Base-by-base conservation (phyloP, 1,139 yeast species). In the Nakaseomyces uthaithaninus region DNA sequence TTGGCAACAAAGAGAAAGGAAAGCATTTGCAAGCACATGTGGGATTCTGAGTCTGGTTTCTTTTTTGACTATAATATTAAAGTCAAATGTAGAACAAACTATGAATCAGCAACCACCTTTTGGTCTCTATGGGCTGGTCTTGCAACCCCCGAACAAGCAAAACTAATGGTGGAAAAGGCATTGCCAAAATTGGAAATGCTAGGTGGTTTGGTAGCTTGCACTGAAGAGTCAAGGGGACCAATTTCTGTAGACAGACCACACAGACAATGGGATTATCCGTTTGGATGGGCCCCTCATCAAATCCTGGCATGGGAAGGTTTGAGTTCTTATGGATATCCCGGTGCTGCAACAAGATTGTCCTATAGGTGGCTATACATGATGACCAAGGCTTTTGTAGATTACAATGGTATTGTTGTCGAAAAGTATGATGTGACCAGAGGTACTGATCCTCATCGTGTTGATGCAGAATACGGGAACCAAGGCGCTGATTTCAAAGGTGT, bases 271-370 rank as follows among this genome's bases (percentile, higher is more conserved):
- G 98, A 91, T 62, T 91, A 80, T 60, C 98, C 98, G 6, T 86
- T 69, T 57, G 98, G 97, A 5, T 91, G 98, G 98, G 96, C 98
- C 0, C 98, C 98, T 2, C 98, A 93, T 60, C 98, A 91, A 62
- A 85, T 91, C 16, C 65, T 91, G 42, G 93, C 95, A 1, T 91
- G 98, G 98, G 74, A 74, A 35, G 98, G 97, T 0, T 67, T 91
- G 28, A 57, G 62, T 25, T 74, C 79, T 42, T 91, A 91, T 57
- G 94, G 93, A 0, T 85, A 70, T 56, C 65, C 63, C 3, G 77
- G 73, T 3, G 74, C 74, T 19, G 80, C 93, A 2, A 70, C 80
- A 45, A 67, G 97, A 46, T 65, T 91, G 43, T 80, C 80, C 3
- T 85, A 85, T 58, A 72, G 95, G 46, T 91, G 98, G 98, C 66